Base-by-base conservation (phyloP, 2,329 filamentous ascomycete genomes). In the Ascochyta koolunga region DNA sequence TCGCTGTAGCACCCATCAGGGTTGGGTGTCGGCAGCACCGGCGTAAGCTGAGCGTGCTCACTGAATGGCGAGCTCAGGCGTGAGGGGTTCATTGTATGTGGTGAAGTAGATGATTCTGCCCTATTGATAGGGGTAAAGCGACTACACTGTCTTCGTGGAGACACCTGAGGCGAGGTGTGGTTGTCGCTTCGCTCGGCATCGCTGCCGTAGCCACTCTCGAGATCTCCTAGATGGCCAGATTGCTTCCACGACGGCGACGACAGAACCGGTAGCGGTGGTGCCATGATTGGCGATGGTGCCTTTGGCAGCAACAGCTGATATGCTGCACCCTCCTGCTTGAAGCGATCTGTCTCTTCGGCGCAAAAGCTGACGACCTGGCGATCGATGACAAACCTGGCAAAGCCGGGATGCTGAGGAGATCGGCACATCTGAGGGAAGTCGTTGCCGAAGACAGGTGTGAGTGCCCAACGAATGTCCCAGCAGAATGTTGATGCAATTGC, bases 401-500 rank as follows among this genome's bases (percentile, higher is more conserved):
- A 91, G 13, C 82, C 81, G n/a, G 83, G 67, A 31, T 87, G 80
- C n/a, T 83, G 79, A 1, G 86, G 86, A 1, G 77, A 81, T 13
- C 88, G 77, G 72, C 95, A 99, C 39, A 86, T 77, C 3, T 81
- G 79, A 2, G 91, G 87, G 71, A 99, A 99, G 35, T 86, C 83
- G 11, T 86, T 83, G 0, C 95, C 95, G 72, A 99, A 99, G 55
- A 99, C 82, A 5, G 95, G 95, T 8, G 95, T 95, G 49, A 99
- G 78, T 0, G 90, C 93, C 53, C 88, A 88, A 13, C 93, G 88
- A 58, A 99, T 96, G 31, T 84, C 79, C 72, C 88, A 86, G 77
- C 93, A 98, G 73, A 98, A 98, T 0, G 90, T 97, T 4, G 90
- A 85, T 67, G 93, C 96, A 45, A 99, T 80, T 10, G 91, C 92